Base-by-base conservation (phyloP, 2,329 filamentous ascomycete species). In the Alternaria sp. region DNA sequence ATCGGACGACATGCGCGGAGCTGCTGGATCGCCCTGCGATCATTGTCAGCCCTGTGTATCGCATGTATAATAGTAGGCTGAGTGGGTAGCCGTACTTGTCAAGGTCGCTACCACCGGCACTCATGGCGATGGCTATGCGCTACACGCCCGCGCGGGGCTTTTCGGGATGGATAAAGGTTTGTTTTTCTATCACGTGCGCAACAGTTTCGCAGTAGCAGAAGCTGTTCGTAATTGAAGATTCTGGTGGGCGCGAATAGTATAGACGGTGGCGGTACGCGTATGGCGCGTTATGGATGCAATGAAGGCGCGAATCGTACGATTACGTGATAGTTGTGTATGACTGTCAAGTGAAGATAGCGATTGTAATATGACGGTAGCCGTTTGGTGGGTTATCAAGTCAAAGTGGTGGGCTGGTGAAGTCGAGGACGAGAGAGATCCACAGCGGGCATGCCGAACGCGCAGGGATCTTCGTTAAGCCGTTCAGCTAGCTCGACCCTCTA, bases 1-100 rank as follows among this genome's bases (percentile, higher is more conserved):
- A 99, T 99, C 56, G 94, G 94, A 64, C 94, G 92, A 81, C 95
- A 99, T 77, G 93, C 91, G 83, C 95, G 93, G 76, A 99, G 86
- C 81, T 97, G 94, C 79, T 92, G 91, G 76, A 99, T 99, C 61
- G 94, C 94, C 82, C 94, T 97, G 61, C 14, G 51, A 44, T 32
- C 22, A 62, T 53, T 55, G 59, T 74, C 60, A 71, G 65, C 53
- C 41, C 46, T 11, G 7, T 42, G 42, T 26, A 43, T 36, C 28
- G 30, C 24, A 28, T 38, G 48, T 58, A 59, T 62, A 20, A 38
- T 53, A 62, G 20, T 64, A 57, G 43, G 57, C 47, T 61, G 55
- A 28, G 46, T 48, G 43, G 46, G 41, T 52, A 52, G 73, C 83
- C 65, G 69, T 85, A 96, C 94, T 88, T 91, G 83, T 98, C 95